Conservation (phyloP, 805 yeast species). For the Metschnikowia kunwiensis region DNA sequence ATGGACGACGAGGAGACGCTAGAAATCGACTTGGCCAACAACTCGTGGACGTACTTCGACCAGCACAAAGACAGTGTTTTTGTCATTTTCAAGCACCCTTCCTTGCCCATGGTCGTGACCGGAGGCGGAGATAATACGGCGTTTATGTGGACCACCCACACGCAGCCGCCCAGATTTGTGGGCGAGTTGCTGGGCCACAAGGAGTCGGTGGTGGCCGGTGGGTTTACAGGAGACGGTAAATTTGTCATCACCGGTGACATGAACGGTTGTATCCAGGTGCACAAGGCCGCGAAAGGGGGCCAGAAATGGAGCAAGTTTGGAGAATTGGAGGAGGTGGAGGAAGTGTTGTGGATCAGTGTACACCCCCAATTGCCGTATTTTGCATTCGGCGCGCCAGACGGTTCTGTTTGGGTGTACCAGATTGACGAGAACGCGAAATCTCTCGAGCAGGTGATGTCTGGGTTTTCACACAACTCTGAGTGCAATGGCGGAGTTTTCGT, state of each 20-base stretch:
- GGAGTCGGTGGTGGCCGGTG: conserved; percentile 84
- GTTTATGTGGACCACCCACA: conserved; percentile 88
- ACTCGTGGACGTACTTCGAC: conserved; percentile 87
- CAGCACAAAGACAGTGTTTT: conserved; percentile 85
- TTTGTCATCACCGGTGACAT: conserved; percentile 88
- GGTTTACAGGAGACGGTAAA: conserved; percentile 78
- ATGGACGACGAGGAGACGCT: conserved; percentile 42
- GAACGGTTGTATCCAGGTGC: conserved; percentile 81
- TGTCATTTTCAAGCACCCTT: conserved; percentile 78
- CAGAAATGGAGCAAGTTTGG: conserved; percentile 75
- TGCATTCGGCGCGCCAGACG: conserved; percentile 91
- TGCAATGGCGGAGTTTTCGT: conserved; percentile 79
- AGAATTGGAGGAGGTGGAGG: conserved; percentile 83
- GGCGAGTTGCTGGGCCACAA: conserved; percentile 76
- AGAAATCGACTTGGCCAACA: conserved; percentile 85
- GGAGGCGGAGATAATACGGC: conserved; percentile 96
- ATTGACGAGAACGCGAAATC: conserved; percentile 47
- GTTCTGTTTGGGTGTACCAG: conserved; percentile 91
- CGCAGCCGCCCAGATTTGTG: conserved; percentile 77
- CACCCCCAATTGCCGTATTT: conserved; percentile 80
- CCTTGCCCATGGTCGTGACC: conserved; percentile 76
- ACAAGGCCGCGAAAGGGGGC: conserved; percentile 69
- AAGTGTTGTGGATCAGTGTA: conserved; percentile 74
- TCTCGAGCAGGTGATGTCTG: conserved; percentile 70
- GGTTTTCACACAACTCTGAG: conserved; percentile 76